Conservation (phyloP, 768 basidiomycete genomes). For the Boletus edulis region DNA sequence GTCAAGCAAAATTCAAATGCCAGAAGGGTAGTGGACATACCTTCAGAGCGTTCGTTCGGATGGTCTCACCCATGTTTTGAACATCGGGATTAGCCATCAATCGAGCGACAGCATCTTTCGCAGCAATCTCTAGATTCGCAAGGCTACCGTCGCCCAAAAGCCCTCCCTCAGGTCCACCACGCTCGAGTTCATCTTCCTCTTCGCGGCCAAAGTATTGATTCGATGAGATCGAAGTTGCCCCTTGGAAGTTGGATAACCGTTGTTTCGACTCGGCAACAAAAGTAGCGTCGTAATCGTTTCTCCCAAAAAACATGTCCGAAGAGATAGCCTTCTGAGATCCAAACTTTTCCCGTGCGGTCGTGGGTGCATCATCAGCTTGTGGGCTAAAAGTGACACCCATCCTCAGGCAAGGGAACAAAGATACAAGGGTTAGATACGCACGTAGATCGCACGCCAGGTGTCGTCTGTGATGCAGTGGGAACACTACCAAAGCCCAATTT, state of each 20-base stretch:
- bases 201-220: conserved; percentile 97
- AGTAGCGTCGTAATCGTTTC: conserved; percentile 79
- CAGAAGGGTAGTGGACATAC: conserved; percentile 37
- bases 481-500: conserved; percentile 84
- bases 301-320: conserved; percentile 95
- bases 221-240: conserved; percentile 91
- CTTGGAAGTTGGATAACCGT: conserved; percentile 82
- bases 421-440: conserved; percentile 11
- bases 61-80: conserved; percentile 77
- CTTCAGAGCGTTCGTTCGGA: conserved; percentile 80
- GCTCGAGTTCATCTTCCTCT: conserved; percentile 54
- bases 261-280: conserved; percentile 73
- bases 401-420: neutral
- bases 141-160: conserved; percentile 47
- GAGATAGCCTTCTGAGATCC: conserved; percentile 94
- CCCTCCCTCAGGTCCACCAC: conserved; percentile 52
- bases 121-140: conserved; percentile 59
- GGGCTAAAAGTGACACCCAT: conserved; percentile 20
- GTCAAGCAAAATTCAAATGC: neutral
- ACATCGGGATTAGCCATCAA: conserved; percentile 86
- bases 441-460: conserved; percentile 45
- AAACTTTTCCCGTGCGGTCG: conserved; percentile 87
- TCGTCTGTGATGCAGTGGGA: conserved; percentile 57
- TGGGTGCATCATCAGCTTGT: conserved; percentile 57
- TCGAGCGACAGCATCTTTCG: conserved; percentile 70